Evolutionary conservation across 306 rosid species (phyloP), one percentile per base, ranked within the genome.

Genomic region (Argentina anserina): DNA sequence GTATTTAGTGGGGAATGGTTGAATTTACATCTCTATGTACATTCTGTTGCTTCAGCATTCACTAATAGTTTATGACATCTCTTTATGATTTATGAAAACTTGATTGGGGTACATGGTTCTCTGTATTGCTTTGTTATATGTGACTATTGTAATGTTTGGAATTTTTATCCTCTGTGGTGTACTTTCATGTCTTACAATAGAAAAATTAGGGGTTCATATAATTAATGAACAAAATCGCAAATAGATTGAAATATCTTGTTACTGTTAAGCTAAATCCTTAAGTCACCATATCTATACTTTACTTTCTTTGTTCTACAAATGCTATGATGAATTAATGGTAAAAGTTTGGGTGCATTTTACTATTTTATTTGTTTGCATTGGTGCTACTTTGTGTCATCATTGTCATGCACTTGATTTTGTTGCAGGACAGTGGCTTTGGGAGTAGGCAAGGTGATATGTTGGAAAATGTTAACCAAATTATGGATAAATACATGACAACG

Each of bases 401-500:
- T 41, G 58, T 37, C 42, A 45, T 71, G 76, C 26, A 58, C 74
- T 83, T 70, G 41, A 53, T 62, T 83, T 63, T 86, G 66, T 55
- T 77, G 78, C 85, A 94, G 97, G 97, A 85, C 75, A 84, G 80
- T 71, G 79, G 84, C 74, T 84, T 74, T 53, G 86, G 69, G 76
- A 85, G 85, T 76, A 81, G 61, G 70, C 86, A 79, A 69, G 87
- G 80, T 70, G 89, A 83, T 81, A 80, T 68, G 23, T 77, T 81
- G 96, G 95, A 91, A 70, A 90, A 80, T 78, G 96, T 82, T 72
- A 84, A 52, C 89, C 89, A 82, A 28, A 84, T 93, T 76, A 87
- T 91, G 71, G 97, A 93, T 80, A 91, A 91, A 78, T 93, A 82
- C 89, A 86, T 68, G 98, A 90, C 80, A 82, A 97, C 71, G 96